These are phyloP conservation scores for Lentinus brumalis DNA, from an alignment of 768 basidiomycete species.

Conservation along the genomic window DNA sequence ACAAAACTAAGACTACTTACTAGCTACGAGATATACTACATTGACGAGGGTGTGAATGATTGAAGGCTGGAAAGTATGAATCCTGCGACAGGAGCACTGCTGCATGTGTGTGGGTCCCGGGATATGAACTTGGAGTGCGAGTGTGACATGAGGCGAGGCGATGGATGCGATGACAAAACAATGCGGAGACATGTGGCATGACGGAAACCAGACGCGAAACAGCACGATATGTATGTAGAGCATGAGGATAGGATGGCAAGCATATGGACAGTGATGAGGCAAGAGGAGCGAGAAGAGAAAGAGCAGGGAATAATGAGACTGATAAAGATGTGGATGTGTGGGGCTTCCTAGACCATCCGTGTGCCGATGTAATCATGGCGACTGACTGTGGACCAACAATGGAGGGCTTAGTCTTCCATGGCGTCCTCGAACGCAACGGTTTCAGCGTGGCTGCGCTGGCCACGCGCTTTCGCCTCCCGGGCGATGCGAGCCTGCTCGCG, in stretches of 20 bases:
- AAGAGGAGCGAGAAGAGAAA: conserved; percentile 4
- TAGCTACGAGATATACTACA: conserved; percentile 20
- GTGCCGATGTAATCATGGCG: background rate
- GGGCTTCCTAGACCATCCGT: background rate
- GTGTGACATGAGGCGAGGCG: conserved; percentile 6
- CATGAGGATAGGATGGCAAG: conserved; percentile 12
- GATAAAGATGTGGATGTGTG: conserved; percentile 11
- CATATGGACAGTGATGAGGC: conserved; percentile 4
- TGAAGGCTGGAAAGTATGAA: conserved; percentile 1
- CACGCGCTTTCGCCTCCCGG: conserved; percentile 43
- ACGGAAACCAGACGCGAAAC: conserved; percentile 6
- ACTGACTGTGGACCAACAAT: background rate
- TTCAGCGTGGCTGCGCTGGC: conserved; percentile 15
- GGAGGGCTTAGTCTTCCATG: conserved; percentile 41
- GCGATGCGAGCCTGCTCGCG: conserved; percentile 49
- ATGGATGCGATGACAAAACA: conserved; percentile 22
- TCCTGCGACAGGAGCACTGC: background rate
- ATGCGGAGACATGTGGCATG: conserved; percentile 10
- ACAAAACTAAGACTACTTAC: conserved; percentile 20
- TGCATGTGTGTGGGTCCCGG: conserved; percentile 17
- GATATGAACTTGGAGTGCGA: background rate
- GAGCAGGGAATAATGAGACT: conserved; percentile 11
- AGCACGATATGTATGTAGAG: conserved; percentile 19
- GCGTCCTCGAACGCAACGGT: conserved; percentile 43
- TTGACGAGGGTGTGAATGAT: conserved; percentile 7